Evolutionary conservation across 2,329 filamentous ascomycete species (phyloP).

Genomic region (Blastomyces percursus): DNA sequence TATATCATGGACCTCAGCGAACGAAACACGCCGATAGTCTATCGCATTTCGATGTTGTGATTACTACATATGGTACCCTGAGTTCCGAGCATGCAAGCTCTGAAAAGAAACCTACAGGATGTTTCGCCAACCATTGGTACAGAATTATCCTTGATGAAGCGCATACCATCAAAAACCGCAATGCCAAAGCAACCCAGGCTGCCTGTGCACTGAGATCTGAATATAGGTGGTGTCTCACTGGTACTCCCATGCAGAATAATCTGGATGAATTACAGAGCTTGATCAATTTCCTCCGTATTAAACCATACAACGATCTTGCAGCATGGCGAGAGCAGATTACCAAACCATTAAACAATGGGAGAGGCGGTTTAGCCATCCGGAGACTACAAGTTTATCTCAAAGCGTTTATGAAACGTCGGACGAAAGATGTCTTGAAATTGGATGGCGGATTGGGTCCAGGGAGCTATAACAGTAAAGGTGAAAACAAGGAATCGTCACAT

Average conservation of each 20-base stretch:
- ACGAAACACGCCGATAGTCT: slow-evolving; percentile 69
- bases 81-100: slow-evolving; percentile 77
- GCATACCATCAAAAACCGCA: slow-evolving; percentile 96
- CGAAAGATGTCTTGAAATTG: slow-evolving; percentile 89
- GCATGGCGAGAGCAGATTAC: slow-evolving; percentile 92
- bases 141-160: slow-evolving; percentile 92
- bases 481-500: slow-evolving; percentile 44
- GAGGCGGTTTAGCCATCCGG: slow-evolving; percentile 77
- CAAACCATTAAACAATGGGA: slow-evolving; percentile 75
- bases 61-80: slow-evolving; percentile 93
- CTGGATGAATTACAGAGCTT: slow-evolving; percentile 91
- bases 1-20: slow-evolving; percentile 81
- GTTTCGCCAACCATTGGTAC: slow-evolving; percentile 91
- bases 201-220: slow-evolving; percentile 74
- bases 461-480: slow-evolving; percentile 41
- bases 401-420: slow-evolving; percentile 97
- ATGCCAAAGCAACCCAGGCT: slow-evolving; percentile 88
- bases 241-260: slow-evolving; percentile 97
- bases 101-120: slow-evolving; percentile 55
- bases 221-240: slow-evolving; percentile 92
- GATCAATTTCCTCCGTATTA: slow-evolving; percentile 83
- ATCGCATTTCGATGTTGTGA: slow-evolving; percentile 81
- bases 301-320: slow-evolving; percentile 74
- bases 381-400: slow-evolving; percentile 74
- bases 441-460: slow-evolving; percentile 71